Conservation (phyloP, 2,329 filamentous ascomycete genomes). For the Periglandula ipomoeae region DNA sequence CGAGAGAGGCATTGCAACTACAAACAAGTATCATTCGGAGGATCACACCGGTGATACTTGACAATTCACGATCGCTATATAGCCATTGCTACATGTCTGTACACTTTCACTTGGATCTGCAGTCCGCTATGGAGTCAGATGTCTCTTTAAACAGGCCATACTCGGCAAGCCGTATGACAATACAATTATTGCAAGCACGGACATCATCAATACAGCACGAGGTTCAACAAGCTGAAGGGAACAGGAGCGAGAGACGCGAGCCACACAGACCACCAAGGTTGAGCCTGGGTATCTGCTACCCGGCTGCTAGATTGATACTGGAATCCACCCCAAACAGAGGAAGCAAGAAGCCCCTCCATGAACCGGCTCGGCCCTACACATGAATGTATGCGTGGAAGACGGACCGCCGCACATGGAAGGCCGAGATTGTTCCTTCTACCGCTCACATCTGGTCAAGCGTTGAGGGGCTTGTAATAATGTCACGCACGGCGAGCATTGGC, state of each 20-base stretch:
- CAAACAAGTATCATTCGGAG: too few relatives aligned
- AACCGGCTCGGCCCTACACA: constrained; percentile 13
- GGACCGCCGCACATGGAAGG: constrained; percentile 16
- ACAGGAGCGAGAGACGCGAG: background rate
- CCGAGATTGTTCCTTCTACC: constrained; percentile 10
- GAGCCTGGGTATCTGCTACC: too few relatives aligned
- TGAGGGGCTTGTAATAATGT: background rate
- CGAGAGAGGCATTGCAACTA: too few relatives aligned
- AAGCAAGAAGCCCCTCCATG: background rate
- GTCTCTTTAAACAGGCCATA: too few relatives aligned
- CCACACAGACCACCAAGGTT: too few relatives aligned
- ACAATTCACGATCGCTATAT: background rate
- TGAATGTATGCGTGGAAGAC: constrained; percentile 15
- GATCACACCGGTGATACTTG: background rate
- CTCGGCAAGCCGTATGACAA: background rate
- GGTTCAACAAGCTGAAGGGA: too few relatives aligned
- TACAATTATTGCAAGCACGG: background rate
- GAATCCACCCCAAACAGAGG: background rate
- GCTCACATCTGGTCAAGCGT: background rate
- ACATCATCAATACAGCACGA: too few relatives aligned
- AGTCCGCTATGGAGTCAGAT: too few relatives aligned
- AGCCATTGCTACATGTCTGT: too few relatives aligned
- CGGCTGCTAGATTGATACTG: background rate
- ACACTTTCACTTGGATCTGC: too few relatives aligned
- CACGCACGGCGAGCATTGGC: constrained; percentile 1